Percentiles rank a stretch among this genome's conserved stretches.
phyloP scores from a whole-genome alignment of 257 asterid species.

The Fraxinus quadrangulata region DNA sequence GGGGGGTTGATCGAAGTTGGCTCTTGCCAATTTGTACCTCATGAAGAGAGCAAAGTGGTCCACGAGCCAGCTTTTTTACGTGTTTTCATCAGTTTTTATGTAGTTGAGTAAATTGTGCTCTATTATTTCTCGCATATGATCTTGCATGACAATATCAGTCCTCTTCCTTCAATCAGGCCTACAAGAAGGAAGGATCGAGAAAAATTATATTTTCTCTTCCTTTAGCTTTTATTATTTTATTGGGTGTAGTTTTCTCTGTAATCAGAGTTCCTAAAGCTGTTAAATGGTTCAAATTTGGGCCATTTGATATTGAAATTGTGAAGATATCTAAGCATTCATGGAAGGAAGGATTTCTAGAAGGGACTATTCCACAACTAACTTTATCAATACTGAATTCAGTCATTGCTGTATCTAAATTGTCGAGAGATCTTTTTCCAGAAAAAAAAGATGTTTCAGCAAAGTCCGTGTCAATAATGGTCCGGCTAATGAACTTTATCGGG shows the following conservation, averaged over 20 bases:
- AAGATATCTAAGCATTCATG: slow-evolving; percentile 56
- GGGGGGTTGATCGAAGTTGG: too few relatives aligned
- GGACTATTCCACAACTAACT: slow-evolving; percentile 72
- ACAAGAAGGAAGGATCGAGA: slow-evolving; percentile 21
- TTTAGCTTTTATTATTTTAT: slow-evolving; percentile 59
- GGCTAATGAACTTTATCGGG: slow-evolving; percentile 53
- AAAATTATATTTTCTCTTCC: slow-evolving; percentile 49
- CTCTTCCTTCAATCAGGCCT: background rate
- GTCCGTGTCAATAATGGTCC: slow-evolving; percentile 62
- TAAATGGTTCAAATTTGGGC: slow-evolving; percentile 57
- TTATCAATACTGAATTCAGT: slow-evolving; percentile 70
- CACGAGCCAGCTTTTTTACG: too few relatives aligned
- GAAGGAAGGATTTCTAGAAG: slow-evolving; percentile 76
- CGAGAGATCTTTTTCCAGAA: slow-evolving; percentile 70
- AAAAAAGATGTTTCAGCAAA: slow-evolving; percentile 56
- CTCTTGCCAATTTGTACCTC: too few relatives aligned
- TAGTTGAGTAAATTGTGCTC: too few relatives aligned
- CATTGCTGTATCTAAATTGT: slow-evolving; percentile 73
- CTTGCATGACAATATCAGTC: too few relatives aligned
- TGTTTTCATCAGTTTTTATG: too few relatives aligned
- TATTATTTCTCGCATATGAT: too few relatives aligned
- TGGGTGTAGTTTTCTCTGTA: slow-evolving; percentile 58
- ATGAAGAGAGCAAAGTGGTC: too few relatives aligned
- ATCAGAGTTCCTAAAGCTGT: slow-evolving; percentile 63
- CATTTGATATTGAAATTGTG: slow-evolving; percentile 42